Evolutionary conservation across 1,284 basidiomycete species (phyloP).

Genomic region (Naganishia albida): DNA sequence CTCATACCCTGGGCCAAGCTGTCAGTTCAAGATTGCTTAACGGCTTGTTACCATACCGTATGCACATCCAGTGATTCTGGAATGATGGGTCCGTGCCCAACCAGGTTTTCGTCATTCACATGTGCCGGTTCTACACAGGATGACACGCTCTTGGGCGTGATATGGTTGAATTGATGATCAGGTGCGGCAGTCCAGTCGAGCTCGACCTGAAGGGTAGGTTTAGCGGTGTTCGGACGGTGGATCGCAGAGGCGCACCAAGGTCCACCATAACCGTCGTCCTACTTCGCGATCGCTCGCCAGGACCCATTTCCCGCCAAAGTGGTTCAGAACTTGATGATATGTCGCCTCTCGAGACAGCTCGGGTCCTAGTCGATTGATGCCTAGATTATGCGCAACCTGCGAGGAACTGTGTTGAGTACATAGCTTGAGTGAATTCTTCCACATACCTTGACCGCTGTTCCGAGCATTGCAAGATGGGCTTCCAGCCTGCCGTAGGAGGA

Average conservation of each 20-base stretch:
- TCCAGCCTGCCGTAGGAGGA: conserved; percentile 36
- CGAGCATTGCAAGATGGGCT: conserved; percentile 38
- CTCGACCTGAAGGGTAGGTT: conserved; percentile 8
- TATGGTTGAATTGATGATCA: conserved; percentile 22
- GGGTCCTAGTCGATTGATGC: conserved; percentile 24
- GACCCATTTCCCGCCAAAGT: conserved; percentile 33
- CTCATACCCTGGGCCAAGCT: conserved; percentile 35
- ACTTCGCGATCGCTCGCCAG: conserved; percentile 38
- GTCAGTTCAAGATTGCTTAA: not conserved
- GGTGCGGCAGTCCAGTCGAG: conserved; percentile 37
- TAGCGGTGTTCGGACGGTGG: no score
- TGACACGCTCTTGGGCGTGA: conserved; percentile 33
- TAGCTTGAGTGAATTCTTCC: not conserved
- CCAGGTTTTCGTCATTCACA: conserved; percentile 35
- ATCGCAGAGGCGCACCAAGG: conserved; percentile 20
- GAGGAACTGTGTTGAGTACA: no score
- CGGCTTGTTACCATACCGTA: conserved; percentile 21
- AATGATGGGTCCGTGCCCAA: conserved; percentile 29
- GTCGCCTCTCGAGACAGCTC: conserved; percentile 13
- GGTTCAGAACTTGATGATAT: conserved; percentile 15
- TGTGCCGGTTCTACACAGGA: conserved; percentile 39
- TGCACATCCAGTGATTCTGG: conserved; percentile 35
- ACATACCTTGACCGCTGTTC: conserved; percentile 37
- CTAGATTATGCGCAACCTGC: conserved; percentile 31
- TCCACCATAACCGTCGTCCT: conserved; percentile 39